Evolutionary conservation across 768 basidiomycete species (phyloP).

Genomic region (Mycena galericulata): DNA sequence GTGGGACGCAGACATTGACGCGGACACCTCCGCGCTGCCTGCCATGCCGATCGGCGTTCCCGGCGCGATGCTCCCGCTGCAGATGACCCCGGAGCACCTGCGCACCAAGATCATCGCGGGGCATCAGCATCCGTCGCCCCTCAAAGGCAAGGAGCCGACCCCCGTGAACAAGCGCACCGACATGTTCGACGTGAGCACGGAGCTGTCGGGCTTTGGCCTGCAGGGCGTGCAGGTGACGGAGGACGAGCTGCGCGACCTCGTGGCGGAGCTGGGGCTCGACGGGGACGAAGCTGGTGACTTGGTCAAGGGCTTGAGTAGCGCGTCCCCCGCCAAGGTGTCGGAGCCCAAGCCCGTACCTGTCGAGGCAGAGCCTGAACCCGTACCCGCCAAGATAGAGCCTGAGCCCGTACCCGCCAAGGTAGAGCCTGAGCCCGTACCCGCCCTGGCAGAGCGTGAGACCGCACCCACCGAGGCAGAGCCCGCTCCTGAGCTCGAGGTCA

Average conservation of each 20-base stretch:
- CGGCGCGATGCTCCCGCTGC: constrained; percentile 77
- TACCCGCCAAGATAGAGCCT: constrained; percentile 16
- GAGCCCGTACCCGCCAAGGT: constrained; percentile 10
- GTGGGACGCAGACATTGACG: constrained; percentile 71
- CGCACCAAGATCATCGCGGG: constrained; percentile 66
- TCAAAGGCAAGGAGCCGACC: constrained; percentile 51
- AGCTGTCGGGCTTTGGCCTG: constrained; percentile 76
- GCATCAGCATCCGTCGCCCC: constrained; percentile 55
- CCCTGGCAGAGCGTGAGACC: constrained; percentile 26
- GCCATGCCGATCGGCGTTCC: constrained; percentile 83
- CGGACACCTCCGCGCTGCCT: constrained; percentile 65
- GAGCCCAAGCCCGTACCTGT: background rate
- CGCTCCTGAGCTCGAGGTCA: constrained; percentile 19
- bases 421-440: constrained; percentile 23
- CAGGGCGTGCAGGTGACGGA: constrained; percentile 84
- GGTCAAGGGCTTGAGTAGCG: constrained; percentile 69
- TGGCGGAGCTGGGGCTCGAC: constrained; percentile 80
- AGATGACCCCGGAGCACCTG: constrained; percentile 86
- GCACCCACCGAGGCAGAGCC: constrained; percentile 1
- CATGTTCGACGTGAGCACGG: constrained; percentile 74
- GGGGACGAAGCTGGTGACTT: constrained; percentile 84
- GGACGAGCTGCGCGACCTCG: constrained; percentile 76
- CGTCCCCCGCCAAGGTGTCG: constrained; percentile 30
- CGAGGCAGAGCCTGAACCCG: constrained; percentile 21
- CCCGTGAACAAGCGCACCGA: constrained; percentile 69